Percentiles rank a stretch among this genome's conserved stretches.
Evolutionary conservation across 108 stramenopile species (phyloP).

Genomic region (Aurantiochytrium sp.): DNA sequence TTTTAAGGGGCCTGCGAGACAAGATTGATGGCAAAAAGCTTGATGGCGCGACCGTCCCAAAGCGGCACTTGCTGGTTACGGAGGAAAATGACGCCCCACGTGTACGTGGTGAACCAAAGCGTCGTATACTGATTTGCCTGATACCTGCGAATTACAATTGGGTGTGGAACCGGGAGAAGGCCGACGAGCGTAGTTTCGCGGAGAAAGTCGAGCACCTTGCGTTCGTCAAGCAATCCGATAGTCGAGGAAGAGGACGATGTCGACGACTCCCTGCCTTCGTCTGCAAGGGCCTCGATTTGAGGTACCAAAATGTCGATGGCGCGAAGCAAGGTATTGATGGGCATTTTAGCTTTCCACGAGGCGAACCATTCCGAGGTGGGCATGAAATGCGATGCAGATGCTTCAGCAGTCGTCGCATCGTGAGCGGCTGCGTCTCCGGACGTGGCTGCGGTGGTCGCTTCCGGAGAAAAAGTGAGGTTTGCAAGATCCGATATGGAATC

Average conservation of each 20-base stretch:
- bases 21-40: constrained; percentile 7
- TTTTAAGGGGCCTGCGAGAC: neutral
- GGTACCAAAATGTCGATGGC: constrained; percentile 83
- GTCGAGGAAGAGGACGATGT: no score
- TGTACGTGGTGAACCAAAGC: constrained; percentile 93
- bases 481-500: constrained; percentile 69
- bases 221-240: constrained; percentile 69
- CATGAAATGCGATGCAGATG: neutral
- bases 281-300: constrained; percentile 76
- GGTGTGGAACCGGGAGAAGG: constrained; percentile 84
- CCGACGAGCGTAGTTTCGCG: constrained; percentile 83
- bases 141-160: constrained; percentile 94
- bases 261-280: constrained; percentile 26
- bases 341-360: constrained; percentile 68
- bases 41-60: constrained; percentile 65
- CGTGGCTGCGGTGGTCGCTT: neutral
- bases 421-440: neutral
- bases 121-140: constrained; percentile 91
- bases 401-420: neutral
- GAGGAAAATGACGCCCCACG: constrained; percentile 97
- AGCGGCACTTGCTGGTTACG: constrained; percentile 82
- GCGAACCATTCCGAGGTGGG: constrained; percentile 68
- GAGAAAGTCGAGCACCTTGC: constrained; percentile 74
- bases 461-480: neutral
- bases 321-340: constrained; percentile 77